Evolutionary conservation across 2,329 filamentous ascomycete genomes (phyloP).

Genomic region (Aspergillus thermomutatus): DNA sequence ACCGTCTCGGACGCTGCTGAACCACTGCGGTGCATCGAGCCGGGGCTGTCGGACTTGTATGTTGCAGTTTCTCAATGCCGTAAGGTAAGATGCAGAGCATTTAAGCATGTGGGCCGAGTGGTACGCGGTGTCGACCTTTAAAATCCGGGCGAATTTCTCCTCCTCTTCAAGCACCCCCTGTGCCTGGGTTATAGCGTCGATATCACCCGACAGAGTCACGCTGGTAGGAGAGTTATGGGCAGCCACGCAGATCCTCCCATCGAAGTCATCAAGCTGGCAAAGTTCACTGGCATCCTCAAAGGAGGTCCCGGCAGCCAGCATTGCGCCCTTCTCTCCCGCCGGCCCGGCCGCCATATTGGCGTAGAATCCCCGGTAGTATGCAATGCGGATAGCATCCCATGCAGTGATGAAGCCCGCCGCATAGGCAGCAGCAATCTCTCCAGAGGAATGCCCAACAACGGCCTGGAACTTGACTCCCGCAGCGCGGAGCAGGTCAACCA

Average conservation of each 20-base stretch:
- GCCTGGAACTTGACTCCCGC: constrained; percentile 34
- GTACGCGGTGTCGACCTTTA: constrained; percentile 45
- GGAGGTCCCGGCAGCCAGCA: constrained; percentile 48
- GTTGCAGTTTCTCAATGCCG: constrained; percentile 6
- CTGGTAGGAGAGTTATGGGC: constrained; percentile 41
- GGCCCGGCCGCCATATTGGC: constrained; percentile 12
- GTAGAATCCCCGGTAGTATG: constrained; percentile 46
- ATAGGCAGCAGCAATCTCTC: constrained; percentile 53
- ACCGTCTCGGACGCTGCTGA: too few relatives aligned
- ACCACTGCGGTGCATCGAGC: too few relatives aligned
- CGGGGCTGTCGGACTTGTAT: too few relatives aligned
- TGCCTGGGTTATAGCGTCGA: constrained; percentile 30
- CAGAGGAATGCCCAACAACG: constrained; percentile 50
- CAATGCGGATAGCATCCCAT: constrained; percentile 43
- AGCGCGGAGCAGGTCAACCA: constrained; percentile 22
- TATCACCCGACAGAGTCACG: constrained; percentile 47
- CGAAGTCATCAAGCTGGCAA: constrained; percentile 21
- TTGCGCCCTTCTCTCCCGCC: constrained; percentile 34
- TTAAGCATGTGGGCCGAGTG: constrained; percentile 44
- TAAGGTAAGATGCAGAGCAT: constrained; percentile 30
- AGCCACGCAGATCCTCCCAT: constrained; percentile 29
- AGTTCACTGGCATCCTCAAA: constrained; percentile 35
- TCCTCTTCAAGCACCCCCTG: constrained; percentile 30
- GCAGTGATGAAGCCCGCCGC: constrained; percentile 45
- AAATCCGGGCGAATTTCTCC: constrained; percentile 36